Conservation (phyloP, 2,329 filamentous ascomycete species). For the Stagonosporopsis rhizophila region DNA sequence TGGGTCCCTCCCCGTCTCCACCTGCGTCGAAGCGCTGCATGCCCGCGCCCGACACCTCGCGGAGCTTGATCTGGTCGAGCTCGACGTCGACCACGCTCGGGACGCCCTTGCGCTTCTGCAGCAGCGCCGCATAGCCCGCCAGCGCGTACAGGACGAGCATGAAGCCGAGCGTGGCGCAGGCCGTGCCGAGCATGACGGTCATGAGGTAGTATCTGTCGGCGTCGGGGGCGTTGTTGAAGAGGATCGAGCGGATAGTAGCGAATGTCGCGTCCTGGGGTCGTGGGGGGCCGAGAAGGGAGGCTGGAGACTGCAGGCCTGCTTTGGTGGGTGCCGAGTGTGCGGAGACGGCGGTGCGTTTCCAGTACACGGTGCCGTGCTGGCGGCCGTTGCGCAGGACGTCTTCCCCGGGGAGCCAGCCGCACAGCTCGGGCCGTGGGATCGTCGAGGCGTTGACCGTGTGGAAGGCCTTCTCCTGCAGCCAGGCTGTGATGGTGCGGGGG, state of each 20-base stretch:
- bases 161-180: background rate
- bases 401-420: background rate
- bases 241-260: background rate
- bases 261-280: background rate
- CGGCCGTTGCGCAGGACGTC: background rate
- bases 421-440: background rate
- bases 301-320: background rate
- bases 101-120: background rate
- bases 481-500: background rate
- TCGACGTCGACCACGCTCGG: background rate
- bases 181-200: background rate
- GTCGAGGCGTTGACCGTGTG: background rate
- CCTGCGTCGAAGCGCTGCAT: background rate
- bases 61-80: conserved; percentile 9
- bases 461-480: background rate
- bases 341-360: background rate
- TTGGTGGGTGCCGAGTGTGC: background rate
- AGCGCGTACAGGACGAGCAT: background rate
- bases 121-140: background rate
- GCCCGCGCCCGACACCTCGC: background rate
- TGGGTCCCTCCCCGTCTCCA: background rate
- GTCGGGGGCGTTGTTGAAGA: background rate
- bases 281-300: background rate
- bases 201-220: conserved; percentile 1
- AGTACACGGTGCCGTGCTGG: background rate